Evolutionary conservation across 192 early-diverging fungal species (phyloP).

Genomic region (Backusella sp.): DNA sequence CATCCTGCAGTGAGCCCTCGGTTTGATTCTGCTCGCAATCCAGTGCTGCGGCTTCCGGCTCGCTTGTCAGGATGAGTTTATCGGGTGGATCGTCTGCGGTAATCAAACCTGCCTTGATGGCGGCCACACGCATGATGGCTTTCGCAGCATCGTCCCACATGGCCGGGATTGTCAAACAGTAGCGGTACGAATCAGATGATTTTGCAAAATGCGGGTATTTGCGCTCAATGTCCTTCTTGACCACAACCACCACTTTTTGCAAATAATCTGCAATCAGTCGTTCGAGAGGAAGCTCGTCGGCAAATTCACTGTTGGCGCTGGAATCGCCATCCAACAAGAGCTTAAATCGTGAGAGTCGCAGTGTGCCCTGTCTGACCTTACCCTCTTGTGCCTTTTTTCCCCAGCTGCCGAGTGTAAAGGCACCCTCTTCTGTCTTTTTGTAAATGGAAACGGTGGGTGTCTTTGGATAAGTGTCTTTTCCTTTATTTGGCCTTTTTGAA

Average conservation of each 20-base stretch:
- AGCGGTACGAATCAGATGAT: background rate
- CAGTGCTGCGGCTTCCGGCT: slow-evolving; percentile 56
- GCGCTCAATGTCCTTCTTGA: background rate
- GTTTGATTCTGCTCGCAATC: slow-evolving; percentile 52
- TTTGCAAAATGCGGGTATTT: background rate
- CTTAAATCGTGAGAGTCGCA: background rate
- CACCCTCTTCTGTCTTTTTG: background rate
- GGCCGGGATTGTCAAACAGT: slow-evolving; percentile 50
- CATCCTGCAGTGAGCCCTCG: slow-evolving; percentile 44
- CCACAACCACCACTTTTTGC: background rate
- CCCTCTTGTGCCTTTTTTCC: background rate
- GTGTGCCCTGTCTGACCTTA: background rate
- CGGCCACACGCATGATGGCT: slow-evolving; percentile 51
- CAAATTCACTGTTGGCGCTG: background rate
- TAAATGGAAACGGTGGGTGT: background rate
- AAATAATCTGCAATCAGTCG: background rate
- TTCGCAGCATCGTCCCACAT: slow-evolving; percentile 57
- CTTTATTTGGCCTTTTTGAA: background rate
- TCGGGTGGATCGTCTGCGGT: slow-evolving; percentile 43
- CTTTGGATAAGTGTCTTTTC: background rate
- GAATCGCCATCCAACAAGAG: background rate
- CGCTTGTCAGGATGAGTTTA: slow-evolving; percentile 45
- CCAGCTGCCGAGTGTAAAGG: background rate
- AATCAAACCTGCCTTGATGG: slow-evolving; percentile 51
- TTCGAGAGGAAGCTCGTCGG: background rate